Evolutionary conservation across 2,329 filamentous ascomycete genomes (phyloP).

Genomic region (Dothideomycetes sp.): DNA sequence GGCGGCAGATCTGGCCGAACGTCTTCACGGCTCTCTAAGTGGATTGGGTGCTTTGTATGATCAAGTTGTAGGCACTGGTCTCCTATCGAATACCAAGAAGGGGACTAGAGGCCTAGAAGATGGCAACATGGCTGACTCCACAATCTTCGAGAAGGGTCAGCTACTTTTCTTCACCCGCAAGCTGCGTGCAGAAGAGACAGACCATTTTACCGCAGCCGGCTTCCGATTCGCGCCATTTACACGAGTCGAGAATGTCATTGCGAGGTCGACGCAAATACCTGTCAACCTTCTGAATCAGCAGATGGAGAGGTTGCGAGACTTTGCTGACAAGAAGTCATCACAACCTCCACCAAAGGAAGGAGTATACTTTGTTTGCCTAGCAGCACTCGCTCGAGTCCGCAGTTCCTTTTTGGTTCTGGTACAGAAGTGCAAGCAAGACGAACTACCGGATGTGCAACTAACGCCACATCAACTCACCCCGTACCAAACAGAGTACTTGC

Average conservation of each 20-base stretch:
- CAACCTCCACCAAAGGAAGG: constrained; percentile 26
- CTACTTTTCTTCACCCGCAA: constrained; percentile 68
- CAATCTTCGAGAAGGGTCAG: constrained; percentile 56
- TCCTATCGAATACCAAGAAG: constrained; percentile 7
- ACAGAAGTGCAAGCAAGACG: constrained; percentile 26
- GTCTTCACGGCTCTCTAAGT: constrained; percentile 50
- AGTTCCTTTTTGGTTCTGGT: constrained; percentile 34
- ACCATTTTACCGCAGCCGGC: constrained; percentile 56
- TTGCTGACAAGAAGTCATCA: constrained; percentile 35
- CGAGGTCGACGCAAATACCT: constrained; percentile 64
- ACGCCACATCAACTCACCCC: constrained; percentile 17
- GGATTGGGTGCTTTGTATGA: constrained; percentile 59
- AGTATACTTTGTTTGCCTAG: constrained; percentile 27
- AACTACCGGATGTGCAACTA: constrained; percentile 34
- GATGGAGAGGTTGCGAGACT: constrained; percentile 54
- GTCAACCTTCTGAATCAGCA: constrained; percentile 48
- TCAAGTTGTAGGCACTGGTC: constrained; percentile 59
- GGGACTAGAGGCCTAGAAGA: constrained; percentile 5
- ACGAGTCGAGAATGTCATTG: constrained; percentile 58
- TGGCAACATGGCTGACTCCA: constrained; percentile 5
- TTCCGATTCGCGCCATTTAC: constrained; percentile 65
- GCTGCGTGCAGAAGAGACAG: constrained; percentile 47
- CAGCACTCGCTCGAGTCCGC: constrained; percentile 21
- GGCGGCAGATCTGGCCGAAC: constrained; percentile 60
- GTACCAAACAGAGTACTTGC: constrained; percentile 21